Evolutionary conservation across 164 flowering plant species (phyloP).

Genomic region (Vitis labrusca): DNA sequence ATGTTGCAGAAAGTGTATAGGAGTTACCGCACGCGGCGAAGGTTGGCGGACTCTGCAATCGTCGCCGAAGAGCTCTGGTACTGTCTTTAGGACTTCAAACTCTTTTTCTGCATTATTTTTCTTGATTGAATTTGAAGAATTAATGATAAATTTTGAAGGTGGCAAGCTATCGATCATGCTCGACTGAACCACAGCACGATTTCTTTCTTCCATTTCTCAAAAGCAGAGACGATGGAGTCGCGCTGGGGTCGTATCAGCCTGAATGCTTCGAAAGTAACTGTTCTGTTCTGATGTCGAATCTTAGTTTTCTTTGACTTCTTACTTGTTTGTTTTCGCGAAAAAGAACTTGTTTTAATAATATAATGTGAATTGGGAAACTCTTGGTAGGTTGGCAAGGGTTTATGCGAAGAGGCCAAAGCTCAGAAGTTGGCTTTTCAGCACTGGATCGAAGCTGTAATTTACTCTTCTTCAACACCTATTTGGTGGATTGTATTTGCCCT

Average conservation of each 20-base stretch:
- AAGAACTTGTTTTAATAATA: not conserved
- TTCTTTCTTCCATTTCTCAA: constrained; percentile 62
- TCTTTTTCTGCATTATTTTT: not conserved
- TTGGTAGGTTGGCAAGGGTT: constrained; percentile 79
- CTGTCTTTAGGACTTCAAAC: constrained; percentile 7
- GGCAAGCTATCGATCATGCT: constrained; percentile 76
- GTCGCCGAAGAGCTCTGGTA: constrained; percentile 84
- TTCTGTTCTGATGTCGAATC: not conserved
- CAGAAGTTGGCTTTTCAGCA: constrained; percentile 85
- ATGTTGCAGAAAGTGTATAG: constrained; percentile 73
- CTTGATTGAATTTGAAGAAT: not conserved
- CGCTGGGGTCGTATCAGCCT: constrained; percentile 64
- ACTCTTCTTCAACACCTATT: not conserved
- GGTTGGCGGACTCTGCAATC: constrained; percentile 80
- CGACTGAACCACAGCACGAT: constrained; percentile 68
- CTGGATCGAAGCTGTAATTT: constrained; percentile 94
- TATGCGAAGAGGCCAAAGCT: constrained; percentile 68
- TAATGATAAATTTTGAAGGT: constrained; percentile 36
- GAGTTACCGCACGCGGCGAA: constrained; percentile 75
- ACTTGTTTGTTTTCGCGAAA: not conserved
- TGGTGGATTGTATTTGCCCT: not conserved
- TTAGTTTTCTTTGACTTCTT: not conserved
- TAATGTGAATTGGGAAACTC: constrained; percentile 2
- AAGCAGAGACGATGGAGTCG: constrained; percentile 60
- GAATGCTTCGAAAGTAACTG: constrained; percentile 74